A percentile compares a stretch with the other conserved stretches of the same genome.
These are phyloP conservation scores for Stromatinia cepivora DNA, from an alignment of 2,329 filamentous ascomycete species.

Conservation along the genomic window DNA sequence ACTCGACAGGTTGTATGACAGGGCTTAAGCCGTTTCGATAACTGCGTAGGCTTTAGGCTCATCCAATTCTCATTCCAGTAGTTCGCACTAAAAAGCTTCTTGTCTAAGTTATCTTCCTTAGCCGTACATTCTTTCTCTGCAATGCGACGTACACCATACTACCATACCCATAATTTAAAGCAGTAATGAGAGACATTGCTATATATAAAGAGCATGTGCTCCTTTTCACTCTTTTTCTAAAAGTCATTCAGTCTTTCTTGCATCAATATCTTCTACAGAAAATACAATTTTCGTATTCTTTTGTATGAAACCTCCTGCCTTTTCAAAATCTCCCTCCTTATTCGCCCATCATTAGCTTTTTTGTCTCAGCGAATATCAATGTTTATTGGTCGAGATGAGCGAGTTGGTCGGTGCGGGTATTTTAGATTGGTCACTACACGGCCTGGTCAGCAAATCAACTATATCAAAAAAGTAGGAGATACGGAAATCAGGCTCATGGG, in stretches of 20 bases:
- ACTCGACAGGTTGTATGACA: conserved; percentile 1
- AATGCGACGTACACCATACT: conserved; percentile 1
- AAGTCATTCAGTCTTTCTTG: conserved; percentile 4
- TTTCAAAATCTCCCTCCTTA: not conserved
- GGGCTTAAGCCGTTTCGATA: conserved; percentile 5
- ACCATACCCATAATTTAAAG: not conserved
- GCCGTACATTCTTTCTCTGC: conserved; percentile 2
- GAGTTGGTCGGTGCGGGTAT: not conserved
- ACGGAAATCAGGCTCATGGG: conserved; percentile 11
- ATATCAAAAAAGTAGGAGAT: not conserved
- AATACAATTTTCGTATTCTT: not conserved
- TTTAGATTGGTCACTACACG: conserved; percentile 11
- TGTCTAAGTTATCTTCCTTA: not conserved
- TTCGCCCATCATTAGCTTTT: not conserved
- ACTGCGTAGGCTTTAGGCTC: not conserved
- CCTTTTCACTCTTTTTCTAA: not conserved
- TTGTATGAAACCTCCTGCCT: conserved; percentile 4
- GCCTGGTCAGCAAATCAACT: conserved; percentile 5
- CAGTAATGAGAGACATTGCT: conserved; percentile 4
- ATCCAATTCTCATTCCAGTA: not conserved
- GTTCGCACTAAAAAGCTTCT: not conserved
- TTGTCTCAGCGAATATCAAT: not conserved
- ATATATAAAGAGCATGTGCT: conserved; percentile 17
- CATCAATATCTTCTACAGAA: not conserved
- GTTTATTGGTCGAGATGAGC: conserved; percentile 8